Evolutionary conservation across 306 rosid genomes (phyloP).

Genomic region (Begonia peltatifolia): DNA sequence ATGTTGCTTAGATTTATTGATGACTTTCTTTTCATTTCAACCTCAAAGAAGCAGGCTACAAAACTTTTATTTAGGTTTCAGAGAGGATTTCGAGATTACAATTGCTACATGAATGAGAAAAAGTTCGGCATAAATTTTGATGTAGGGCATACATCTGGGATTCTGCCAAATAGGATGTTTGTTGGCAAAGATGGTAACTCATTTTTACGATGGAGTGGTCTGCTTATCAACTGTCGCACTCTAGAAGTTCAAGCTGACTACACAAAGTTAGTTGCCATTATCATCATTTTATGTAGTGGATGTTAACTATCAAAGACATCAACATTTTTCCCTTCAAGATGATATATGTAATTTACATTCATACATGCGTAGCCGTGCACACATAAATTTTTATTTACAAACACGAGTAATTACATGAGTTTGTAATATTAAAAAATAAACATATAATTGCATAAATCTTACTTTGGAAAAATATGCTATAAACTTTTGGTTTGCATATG

Average conservation of each 20-base stretch:
- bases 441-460: no score
- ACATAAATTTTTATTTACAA: no score
- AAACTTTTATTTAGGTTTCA: constrained; percentile 47
- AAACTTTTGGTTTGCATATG: no score
- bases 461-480: no score
- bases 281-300: constrained; percentile 2
- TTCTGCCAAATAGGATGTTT: constrained; percentile 28
- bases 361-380: no score
- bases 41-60: constrained; percentile 63
- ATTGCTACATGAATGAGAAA: constrained; percentile 72
- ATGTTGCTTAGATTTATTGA: constrained; percentile 51
- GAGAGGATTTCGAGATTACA: constrained; percentile 70
- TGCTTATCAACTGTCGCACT: constrained; percentile 67
- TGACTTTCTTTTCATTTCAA: constrained; percentile 69
- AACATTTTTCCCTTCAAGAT: no score
- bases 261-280: constrained; percentile 35
- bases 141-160: constrained; percentile 17
- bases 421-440: no score
- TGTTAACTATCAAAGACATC: not conserved
- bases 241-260: constrained; percentile 86
- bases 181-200: constrained; percentile 41
- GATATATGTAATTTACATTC: no score
- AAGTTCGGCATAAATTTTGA: constrained; percentile 68
- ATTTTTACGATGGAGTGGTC: constrained; percentile 77
- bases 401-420: no score